A percentile compares a stretch with the other conserved stretches of the same genome.
These are phyloP conservation scores for Zygoascus ofunaensis DNA, from an alignment of 805 yeast species.

Conservation along the genomic window DNA sequence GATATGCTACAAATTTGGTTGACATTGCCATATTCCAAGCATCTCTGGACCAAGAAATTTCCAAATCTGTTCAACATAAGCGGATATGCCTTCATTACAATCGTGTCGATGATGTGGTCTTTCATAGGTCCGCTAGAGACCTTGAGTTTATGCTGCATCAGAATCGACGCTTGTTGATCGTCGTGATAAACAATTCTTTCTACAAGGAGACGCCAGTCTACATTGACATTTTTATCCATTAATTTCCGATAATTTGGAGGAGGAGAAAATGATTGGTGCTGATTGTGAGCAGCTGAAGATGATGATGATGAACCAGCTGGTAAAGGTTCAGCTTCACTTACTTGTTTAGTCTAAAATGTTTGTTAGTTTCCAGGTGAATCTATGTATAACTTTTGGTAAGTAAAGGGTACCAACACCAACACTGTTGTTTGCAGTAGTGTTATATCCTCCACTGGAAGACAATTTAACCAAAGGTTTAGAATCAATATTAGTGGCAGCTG, in stretches of 20 bases:
- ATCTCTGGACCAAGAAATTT: constrained; percentile 33
- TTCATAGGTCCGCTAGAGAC: constrained; percentile 25
- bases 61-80: constrained; percentile 36
- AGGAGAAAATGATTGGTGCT: no score
- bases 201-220: constrained; percentile 27
- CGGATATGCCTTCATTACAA: constrained; percentile 22
- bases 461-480: no score
- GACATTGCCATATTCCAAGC: constrained; percentile 30
- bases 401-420: neutral
- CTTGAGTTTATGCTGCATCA: constrained; percentile 33
- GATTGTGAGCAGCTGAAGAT: no score
- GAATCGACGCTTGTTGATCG: constrained; percentile 36
- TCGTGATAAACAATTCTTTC: constrained; percentile 26
- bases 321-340: no score
- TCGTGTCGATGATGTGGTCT: constrained; percentile 24
- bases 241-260: constrained; percentile 24
- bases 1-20: constrained; percentile 22
- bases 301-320: no score
- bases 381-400: neutral
- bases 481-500: no score
- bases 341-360: constrained; percentile 22
- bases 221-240: constrained; percentile 21
- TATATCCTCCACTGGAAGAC: no score
- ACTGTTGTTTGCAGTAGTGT: no score
- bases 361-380: constrained; percentile 20